Base-by-base conservation (phyloP, 1,284 basidiomycete species). In the Cryptococcus sp. region DNA sequence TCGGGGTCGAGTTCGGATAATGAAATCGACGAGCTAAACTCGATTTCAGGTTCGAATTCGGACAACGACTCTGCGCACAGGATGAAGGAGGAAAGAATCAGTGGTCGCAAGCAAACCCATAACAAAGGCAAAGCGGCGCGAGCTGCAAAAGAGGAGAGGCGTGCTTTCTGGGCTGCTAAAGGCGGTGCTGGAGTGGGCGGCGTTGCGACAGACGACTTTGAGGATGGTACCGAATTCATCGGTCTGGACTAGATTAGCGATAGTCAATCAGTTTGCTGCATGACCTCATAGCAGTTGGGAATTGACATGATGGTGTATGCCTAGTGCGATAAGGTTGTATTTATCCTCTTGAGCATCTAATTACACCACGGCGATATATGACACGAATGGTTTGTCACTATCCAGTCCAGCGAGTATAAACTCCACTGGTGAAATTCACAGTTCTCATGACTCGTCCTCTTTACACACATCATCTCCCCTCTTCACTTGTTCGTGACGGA, bases 161-260 rank as follows among this genome's bases (percentile, higher is more conserved):
- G 63, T 17, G 67, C 57, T 16, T 72, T 65, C 45, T 72, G 70
- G 70, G 55, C 59, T 3, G 53, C 64, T 10, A 72, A 72, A 54
- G 67, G 56, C 17, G 54, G 57, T 8, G 46, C 44, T 22, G 50
- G 53, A 25, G 38, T 29, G 7, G 37, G 44, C 17, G 50, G 45
- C 13, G 51, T 29, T 19, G 52, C 22, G 19, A 43, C 46, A 26
- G 50, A 29, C 17, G 50, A 56, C 19, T 44, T 51, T 52, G 58
- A 59, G 17, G 50, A 56, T 45, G 54, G 47, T 3, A 49, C 41
- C n/a, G 41, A 44, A 8, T 44, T 44, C 10, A 44, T 44, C n/a
- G 41, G 41, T n/a, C n/a, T 44, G 6, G 41, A 44, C 15, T 44
- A 44, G 26, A 29, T 10, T 29, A 29, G 26, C 26, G 8, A 10